Evolutionary conservation across 139 green algal genomes (phyloP), one percentile per base, ranked within the genome.

Genomic region (Chlamydomonas incerta): DNA sequence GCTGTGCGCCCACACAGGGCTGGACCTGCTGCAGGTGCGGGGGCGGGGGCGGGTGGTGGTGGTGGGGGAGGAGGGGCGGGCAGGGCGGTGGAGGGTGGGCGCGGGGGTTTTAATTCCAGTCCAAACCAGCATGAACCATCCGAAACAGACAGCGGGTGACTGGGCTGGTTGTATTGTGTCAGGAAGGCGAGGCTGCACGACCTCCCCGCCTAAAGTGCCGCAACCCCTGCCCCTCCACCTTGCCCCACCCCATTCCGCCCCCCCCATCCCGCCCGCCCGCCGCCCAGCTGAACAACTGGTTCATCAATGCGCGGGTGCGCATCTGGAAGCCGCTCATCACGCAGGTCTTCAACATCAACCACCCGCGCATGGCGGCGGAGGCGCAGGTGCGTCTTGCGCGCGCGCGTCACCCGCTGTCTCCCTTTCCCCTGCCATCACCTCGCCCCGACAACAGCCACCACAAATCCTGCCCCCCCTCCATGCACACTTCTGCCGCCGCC

Each of bases 231-330:
- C 31, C 0, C 66, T 26, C 31, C 15, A 23, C 66, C 31, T 24
- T 26, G 33, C 67, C 33, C 1, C 67, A 14, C 67, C 33, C 20
- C 3, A 13, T 0, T 4, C 66, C 20, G 66, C 31, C 66, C 9
- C n/a, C 31, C 17, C 3, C 33, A 14, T 15, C 34, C 18, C 41
- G 41, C 41, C 41, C 41, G 6, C 8, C 41, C 41, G 5, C 34
- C 34, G 14, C 34, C 14, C 63, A 91, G 80, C 74, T 92, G 35
- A 93, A 93, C 88, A 93, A 93, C 73, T 93, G 90, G 90, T 91
- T 93, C 87, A 92, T 93, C 86, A 93, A 93, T 69, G 88, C 88
- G 8, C 85, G 90, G 1, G 90, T 92, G 34, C 85, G 90, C 66
- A 90, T 93, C 57, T 92, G 88, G 90, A 81, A 89, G 68, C 90